Conservation (phyloP, 495 filamentous ascomycete species). For the Letharia columbiana region DNA sequence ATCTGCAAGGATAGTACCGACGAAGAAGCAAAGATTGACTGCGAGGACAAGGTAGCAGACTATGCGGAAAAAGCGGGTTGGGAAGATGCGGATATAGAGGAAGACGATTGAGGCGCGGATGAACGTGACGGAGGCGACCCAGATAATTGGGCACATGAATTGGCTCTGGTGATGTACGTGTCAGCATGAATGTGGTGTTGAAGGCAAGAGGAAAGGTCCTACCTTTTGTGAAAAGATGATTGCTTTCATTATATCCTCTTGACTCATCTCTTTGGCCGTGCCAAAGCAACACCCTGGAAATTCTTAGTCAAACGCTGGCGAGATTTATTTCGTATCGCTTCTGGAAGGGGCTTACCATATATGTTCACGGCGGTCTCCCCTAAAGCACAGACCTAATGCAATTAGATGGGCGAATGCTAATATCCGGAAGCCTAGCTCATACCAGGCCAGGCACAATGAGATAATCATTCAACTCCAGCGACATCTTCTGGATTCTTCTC, state of each 20-base stretch:
- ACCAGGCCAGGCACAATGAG: constrained; percentile 19
- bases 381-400: constrained; percentile 16
- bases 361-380: constrained; percentile 5
- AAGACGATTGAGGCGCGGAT: constrained; percentile 35
- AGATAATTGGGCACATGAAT: constrained; percentile 22
- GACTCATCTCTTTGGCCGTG: neutral
- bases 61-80: constrained; percentile 28
- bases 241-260: constrained; percentile 6
- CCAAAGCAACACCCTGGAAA: neutral
- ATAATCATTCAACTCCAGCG: constrained; percentile 18
- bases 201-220: neutral
- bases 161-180: neutral
- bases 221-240: constrained; percentile 15
- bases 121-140: constrained; percentile 27
- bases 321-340: too few relatives aligned
- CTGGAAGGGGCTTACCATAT: constrained; percentile 1
- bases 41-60: constrained; percentile 28
- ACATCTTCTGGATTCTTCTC: constrained; percentile 17
- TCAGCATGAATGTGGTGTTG: neutral
- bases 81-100: constrained; percentile 38
- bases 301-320: neutral
- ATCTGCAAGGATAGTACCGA: constrained; percentile 22
- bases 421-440: neutral
- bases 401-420: constrained; percentile 1
- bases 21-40: constrained; percentile 16